Percentiles rank a stretch among this genome's conserved stretches.
Conservation (phyloP, 805 yeast species). For the Suhomyces canberraensis region DNA sequence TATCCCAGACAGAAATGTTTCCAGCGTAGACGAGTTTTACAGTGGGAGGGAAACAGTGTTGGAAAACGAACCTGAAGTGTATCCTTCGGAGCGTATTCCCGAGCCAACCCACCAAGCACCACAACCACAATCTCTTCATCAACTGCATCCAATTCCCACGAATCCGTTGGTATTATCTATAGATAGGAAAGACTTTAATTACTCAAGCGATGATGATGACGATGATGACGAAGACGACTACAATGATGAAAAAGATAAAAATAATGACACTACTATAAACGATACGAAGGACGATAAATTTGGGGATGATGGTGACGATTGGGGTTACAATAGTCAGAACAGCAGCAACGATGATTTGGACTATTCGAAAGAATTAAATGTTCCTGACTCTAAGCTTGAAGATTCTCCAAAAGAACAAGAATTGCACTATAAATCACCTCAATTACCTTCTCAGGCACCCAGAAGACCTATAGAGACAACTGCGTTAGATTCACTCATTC, state of each 20-base stretch:
- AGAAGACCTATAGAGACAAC: slow-evolving; percentile 18
- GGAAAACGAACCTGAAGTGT: background rate
- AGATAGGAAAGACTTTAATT: slow-evolving; percentile 15
- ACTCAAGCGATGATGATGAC: slow-evolving; percentile 9
- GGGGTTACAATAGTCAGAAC: slow-evolving; percentile 25
- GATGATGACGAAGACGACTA: slow-evolving; percentile 9
- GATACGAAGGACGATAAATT: slow-evolving; percentile 5
- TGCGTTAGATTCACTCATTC: slow-evolving; percentile 36
- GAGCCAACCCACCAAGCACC: background rate
- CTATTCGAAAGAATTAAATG: background rate
- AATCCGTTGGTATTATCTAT: slow-evolving; percentile 23
- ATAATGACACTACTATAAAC: background rate
- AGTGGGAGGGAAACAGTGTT: slow-evolving; percentile 1
- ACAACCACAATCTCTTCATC: background rate
- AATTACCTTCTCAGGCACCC: background rate
- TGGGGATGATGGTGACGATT: slow-evolving; percentile 17
- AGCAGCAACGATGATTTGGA: slow-evolving; percentile 9
- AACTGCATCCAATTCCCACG: background rate
- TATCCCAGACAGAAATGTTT: background rate
- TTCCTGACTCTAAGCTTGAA: background rate
- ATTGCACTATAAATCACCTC: background rate
- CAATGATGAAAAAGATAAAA: background rate
- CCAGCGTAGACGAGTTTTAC: background rate
- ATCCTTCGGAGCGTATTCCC: background rate
- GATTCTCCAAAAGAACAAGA: background rate